phyloP scores from a whole-genome alignment of 129 eudicot species.

The Flaveria brownii region DNA sequence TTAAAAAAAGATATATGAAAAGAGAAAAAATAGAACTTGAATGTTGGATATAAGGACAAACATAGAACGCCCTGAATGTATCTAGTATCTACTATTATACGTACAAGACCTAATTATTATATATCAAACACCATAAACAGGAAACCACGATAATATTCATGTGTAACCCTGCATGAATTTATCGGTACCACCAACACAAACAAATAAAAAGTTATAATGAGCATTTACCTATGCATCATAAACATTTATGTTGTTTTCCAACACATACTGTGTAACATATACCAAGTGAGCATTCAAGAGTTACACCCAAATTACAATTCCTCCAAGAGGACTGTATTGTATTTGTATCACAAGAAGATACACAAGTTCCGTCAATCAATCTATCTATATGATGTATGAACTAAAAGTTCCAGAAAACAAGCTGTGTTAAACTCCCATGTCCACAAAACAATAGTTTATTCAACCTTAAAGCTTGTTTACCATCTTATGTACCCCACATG shows the following conservation, averaged over 20 bases:
- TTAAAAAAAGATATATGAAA: not conserved
- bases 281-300: not conserved
- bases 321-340: not conserved
- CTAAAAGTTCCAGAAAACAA: not conserved
- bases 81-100: not conserved
- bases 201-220: not conserved
- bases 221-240: not conserved
- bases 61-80: not conserved
- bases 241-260: not conserved
- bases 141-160: not conserved
- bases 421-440: not conserved
- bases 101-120: not conserved
- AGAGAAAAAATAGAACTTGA: not conserved
- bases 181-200: too few species aligned
- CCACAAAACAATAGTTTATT: not conserved
- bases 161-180: not conserved
- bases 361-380: not conserved
- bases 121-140: not conserved
- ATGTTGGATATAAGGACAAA: not conserved
- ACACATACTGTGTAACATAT: not conserved
- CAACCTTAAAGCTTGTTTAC: not conserved
- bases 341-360: not conserved
- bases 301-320: not conserved
- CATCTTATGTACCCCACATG: not conserved
- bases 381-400: not conserved